Percentiles rank a stretch among this genome's conserved stretches.
These are phyloP conservation scores for Batkoa obscura DNA, from an alignment of 371 early-diverging fungal genomes.

Conservation along the genomic window DNA sequence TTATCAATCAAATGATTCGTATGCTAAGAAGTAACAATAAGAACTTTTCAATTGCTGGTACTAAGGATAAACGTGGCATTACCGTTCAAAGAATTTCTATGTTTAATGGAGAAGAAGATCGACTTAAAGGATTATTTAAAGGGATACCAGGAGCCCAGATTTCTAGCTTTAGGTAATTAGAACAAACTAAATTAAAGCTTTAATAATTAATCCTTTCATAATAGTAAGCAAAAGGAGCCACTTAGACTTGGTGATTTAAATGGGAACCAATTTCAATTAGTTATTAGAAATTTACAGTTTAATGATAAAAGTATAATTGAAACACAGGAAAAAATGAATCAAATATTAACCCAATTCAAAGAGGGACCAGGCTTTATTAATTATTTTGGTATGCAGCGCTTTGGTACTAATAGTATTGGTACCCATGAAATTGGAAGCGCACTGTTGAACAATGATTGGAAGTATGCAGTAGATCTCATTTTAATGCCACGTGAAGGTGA, in stretches of 20 bases:
- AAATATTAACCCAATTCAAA: slow-evolving; percentile 7
- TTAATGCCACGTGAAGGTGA: slow-evolving; percentile 49
- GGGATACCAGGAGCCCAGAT: slow-evolving; percentile 36
- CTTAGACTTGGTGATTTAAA: slow-evolving; percentile 62
- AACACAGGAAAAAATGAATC: too few relatives aligned
- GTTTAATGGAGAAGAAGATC: slow-evolving; percentile 31
- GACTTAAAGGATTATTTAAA: slow-evolving; percentile 30
- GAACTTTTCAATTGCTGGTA: slow-evolving; percentile 80
- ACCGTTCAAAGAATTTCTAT: slow-evolving; percentile 83
- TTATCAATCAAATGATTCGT: slow-evolving; percentile 35
- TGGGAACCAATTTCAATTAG: slow-evolving; percentile 67
- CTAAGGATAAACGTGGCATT: slow-evolving; percentile 94
- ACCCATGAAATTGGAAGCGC: slow-evolving; percentile 78
- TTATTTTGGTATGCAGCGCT: slow-evolving; percentile 97
- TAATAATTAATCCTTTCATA: background rate
- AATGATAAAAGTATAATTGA: too few relatives aligned
- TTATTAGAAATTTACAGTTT: background rate
- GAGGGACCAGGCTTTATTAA: slow-evolving; percentile 73
- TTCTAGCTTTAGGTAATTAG: slow-evolving; percentile 50
- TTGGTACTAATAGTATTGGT: slow-evolving; percentile 71
- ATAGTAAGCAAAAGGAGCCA: slow-evolving; percentile 16
- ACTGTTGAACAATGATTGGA: slow-evolving; percentile 57
- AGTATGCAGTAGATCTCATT: slow-evolving; percentile 53
- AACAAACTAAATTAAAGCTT: background rate
- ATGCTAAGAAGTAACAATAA: slow-evolving; percentile 22